Evolutionary conservation across 805 yeast genomes (phyloP).

Genomic region (Yarrowia osloensis): DNA sequence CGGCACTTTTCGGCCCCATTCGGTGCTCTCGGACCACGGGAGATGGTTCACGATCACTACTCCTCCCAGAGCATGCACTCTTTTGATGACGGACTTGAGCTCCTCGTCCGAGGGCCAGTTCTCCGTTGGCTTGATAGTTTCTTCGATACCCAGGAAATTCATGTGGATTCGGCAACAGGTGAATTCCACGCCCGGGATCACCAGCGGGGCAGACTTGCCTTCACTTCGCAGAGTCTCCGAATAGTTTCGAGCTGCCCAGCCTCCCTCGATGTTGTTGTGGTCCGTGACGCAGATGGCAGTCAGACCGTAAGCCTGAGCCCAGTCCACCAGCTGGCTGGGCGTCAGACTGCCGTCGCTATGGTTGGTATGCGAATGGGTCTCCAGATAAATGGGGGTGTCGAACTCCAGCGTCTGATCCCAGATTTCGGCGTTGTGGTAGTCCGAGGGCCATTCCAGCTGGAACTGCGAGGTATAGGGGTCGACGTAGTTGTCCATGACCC

Average conservation of each 20-base stretch:
- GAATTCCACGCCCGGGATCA: slow-evolving; percentile 38
- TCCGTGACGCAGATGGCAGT: slow-evolving; percentile 37
- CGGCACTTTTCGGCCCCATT: slow-evolving; percentile 33
- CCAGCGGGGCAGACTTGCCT: slow-evolving; percentile 32
- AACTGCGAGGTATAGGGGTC: slow-evolving; percentile 33
- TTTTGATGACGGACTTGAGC: slow-evolving; percentile 33
- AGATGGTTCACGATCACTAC: slow-evolving; percentile 37
- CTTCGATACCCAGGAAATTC: slow-evolving; percentile 38
- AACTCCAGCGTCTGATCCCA: slow-evolving; percentile 27
- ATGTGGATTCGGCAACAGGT: slow-evolving; percentile 39
- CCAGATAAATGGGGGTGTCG: background rate
- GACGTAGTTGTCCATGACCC: background rate
- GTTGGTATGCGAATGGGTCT: slow-evolving; percentile 37
- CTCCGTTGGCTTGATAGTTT: slow-evolving; percentile 35
- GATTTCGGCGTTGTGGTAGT: slow-evolving; percentile 31
- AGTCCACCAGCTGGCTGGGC: slow-evolving; percentile 37
- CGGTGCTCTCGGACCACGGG: slow-evolving; percentile 36
- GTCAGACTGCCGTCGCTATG: slow-evolving; percentile 35
- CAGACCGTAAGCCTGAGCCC: slow-evolving; percentile 38
- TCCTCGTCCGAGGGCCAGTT: slow-evolving; percentile 37
- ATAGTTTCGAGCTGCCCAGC: slow-evolving; percentile 33
- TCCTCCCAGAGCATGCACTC: slow-evolving; percentile 36
- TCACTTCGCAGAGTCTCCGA: slow-evolving; percentile 27
- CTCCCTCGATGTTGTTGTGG: slow-evolving; percentile 37
- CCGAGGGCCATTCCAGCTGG: slow-evolving; percentile 31